Evolutionary conservation across 192 early-diverging fungal genomes (phyloP), one percentile per base, ranked within the genome.

Genomic region (Gryganskiella cystojenkinii): DNA sequence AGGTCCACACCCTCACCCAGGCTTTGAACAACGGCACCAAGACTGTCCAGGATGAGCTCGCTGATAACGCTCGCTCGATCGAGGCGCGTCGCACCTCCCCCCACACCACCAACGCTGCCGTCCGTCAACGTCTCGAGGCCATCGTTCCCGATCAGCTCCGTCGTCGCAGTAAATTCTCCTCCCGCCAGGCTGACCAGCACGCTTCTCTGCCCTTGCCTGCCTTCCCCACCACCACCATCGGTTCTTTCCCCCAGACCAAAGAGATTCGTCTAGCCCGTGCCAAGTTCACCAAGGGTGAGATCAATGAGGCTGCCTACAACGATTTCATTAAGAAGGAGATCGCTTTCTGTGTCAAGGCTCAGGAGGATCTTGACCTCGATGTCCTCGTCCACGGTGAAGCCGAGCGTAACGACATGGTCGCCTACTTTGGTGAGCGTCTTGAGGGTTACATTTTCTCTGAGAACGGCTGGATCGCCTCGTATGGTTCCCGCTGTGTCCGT

Each of bases 311-410:
- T 28, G 80, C 92, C 63, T 99, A 99, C 85, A 73, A 92, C 35
- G 76, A 83, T 51, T 95, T 95, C 81, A 90, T 99, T 64, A 92
- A 94, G 75, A 82, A 82, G 47, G 95, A 98, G 83, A 98, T 95
- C 53, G 83, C 90, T 56, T 84, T 88, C 80, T 89, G 90, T 83
- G 90, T 99, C 66, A 83, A 89, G 64, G 92, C 94, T 81, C 97
- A 99, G 80, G 96, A 99, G 79, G 73, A 90, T 51, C 80, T 91
- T 54, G 96, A 91, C 20, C 86, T 99, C 35, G 97, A 99, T 82
- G 94, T 99, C 61, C 82, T 99, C 40, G 97, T 99, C 56, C 97
- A 99, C 83, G 97, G 97, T 83, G 97, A 99, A 83, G 93, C 94
- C 63, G 97, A 99, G 86, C 94, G 97, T 83, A 95, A 90, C 55